A percentile compares a stretch with the other conserved stretches of the same genome.
phyloP scores from a whole-genome alignment of 1,284 basidiomycete genomes.

The Schizophyllum amplum region DNA sequence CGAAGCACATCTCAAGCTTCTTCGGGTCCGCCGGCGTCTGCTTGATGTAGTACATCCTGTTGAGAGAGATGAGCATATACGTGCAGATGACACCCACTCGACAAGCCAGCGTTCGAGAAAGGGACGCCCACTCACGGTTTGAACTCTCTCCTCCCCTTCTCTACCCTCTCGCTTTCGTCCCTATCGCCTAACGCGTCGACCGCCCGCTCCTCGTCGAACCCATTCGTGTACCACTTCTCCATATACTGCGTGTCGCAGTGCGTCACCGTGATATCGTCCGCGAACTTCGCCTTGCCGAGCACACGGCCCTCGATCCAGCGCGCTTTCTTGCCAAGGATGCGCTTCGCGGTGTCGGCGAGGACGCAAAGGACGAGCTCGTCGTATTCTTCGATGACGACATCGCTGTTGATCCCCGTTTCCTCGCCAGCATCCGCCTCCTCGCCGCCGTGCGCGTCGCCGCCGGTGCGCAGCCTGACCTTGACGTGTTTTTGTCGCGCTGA shows the following conservation, averaged over 20 bases:
- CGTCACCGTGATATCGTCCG: constrained; percentile 46
- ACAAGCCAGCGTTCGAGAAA: neutral
- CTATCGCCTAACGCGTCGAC: constrained; percentile 28
- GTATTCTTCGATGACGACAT: no score
- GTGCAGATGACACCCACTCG: neutral
- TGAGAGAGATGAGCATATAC: neutral
- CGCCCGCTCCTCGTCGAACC: constrained; percentile 42
- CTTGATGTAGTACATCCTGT: constrained; percentile 49
- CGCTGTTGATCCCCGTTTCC: constrained; percentile 24
- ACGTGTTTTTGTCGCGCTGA: neutral
- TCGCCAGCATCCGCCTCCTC: constrained; percentile 19
- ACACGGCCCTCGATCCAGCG: constrained; percentile 50
- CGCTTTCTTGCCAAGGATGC: constrained; percentile 45
- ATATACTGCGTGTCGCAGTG: constrained; percentile 50
- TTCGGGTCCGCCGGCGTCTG: constrained; percentile 45
- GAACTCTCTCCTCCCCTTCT: constrained; percentile 27
- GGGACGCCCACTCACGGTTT: constrained; percentile 13
- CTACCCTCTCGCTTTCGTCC: constrained; percentile 27
- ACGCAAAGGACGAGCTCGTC: constrained; percentile 58
- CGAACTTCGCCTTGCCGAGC: constrained; percentile 48
- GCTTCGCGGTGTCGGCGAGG: constrained; percentile 50
- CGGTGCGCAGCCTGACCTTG: constrained; percentile 16
- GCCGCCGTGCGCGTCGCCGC: constrained; percentile 18
- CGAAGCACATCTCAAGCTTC: constrained; percentile 60
- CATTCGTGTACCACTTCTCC: constrained; percentile 30